A percentile compares a stretch with the other conserved stretches of the same genome.
phyloP scores from a whole-genome alignment of 192 early-diverging fungal genomes.

The Gamsiella multidivaricata region DNA sequence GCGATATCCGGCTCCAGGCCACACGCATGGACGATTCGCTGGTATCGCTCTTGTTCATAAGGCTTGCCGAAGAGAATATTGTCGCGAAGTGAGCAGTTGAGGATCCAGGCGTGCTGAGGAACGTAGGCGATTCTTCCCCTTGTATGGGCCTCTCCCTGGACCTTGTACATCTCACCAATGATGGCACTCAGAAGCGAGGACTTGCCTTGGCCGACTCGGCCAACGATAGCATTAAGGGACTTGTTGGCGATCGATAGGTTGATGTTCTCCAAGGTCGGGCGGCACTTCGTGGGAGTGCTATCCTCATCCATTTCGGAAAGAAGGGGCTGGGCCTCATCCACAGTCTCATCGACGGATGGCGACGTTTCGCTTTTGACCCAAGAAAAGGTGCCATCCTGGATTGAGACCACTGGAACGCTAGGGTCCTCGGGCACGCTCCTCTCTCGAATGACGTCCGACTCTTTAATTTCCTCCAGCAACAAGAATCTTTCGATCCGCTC shows the following conservation, averaged over 20 bases:
- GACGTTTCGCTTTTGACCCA: conserved; percentile 1
- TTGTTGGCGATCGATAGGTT: conserved; percentile 52
- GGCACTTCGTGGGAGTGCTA: background rate
- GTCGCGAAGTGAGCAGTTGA: conserved; percentile 89
- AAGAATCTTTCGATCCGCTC: conserved; percentile 61
- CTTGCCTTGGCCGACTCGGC: conserved; percentile 71
- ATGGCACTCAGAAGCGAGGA: conserved; percentile 63
- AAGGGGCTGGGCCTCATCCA: conserved; percentile 5
- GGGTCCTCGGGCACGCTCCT: background rate
- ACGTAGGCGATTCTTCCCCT: conserved; percentile 74
- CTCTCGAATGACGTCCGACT: background rate
- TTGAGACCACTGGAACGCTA: conserved; percentile 1
- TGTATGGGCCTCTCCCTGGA: conserved; percentile 67
- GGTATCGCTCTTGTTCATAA: conserved; percentile 69
- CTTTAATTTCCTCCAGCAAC: conserved; percentile 33
- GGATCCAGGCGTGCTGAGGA: conserved; percentile 92
- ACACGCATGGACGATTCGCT: conserved; percentile 71
- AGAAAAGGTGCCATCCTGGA: conserved; percentile 10
- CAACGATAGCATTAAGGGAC: conserved; percentile 66
- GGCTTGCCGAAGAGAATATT: conserved; percentile 90
- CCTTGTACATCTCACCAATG: conserved; percentile 88
- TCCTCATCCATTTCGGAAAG: background rate
- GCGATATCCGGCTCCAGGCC: conserved; percentile 79
- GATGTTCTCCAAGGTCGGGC: conserved; percentile 34
- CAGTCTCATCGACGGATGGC: background rate